These are phyloP conservation scores for Trapa incisa DNA, from an alignment of 345 rosid genomes.

Conservation along the genomic window DNA sequence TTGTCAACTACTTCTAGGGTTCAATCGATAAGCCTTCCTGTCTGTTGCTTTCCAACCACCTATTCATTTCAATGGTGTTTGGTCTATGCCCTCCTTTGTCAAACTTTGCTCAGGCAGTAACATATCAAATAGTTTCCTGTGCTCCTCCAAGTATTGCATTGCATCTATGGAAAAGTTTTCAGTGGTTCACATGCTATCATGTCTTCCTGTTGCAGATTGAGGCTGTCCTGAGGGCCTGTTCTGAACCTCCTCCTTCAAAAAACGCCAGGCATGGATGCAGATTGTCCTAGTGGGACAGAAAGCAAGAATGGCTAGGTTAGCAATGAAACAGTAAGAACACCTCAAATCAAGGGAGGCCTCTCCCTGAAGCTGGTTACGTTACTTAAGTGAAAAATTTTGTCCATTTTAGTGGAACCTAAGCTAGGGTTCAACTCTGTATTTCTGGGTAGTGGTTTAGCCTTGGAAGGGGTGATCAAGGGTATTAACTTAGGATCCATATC, in stretches of 20 bases:
- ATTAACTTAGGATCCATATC: not conserved
- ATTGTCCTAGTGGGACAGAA: constrained; percentile 12
- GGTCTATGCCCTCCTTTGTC: not conserved
- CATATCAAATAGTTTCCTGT: not conserved
- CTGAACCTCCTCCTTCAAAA: constrained; percentile 32
- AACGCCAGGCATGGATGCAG: constrained; percentile 8
- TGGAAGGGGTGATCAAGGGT: not conserved
- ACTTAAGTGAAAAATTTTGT: not conserved
- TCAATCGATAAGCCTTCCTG: not conserved
- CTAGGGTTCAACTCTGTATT: not conserved
- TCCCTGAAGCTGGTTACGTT: not conserved
- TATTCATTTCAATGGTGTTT: not conserved
- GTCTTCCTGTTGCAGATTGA: constrained; percentile 40
- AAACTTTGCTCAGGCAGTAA: not conserved
- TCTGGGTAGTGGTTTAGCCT: not conserved
- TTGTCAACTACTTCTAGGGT: not conserved
- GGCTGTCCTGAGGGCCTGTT: constrained; percentile 54
- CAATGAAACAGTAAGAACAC: not conserved
- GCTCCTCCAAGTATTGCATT: not conserved
- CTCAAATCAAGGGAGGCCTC: not conserved
- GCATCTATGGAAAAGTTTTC: not conserved
- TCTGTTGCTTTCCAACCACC: not conserved
- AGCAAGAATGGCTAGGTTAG: constrained; percentile 11
- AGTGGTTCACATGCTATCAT: not conserved
- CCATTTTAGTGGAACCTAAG: not conserved